Percentiles rank a stretch among this genome's conserved stretches.
These are phyloP conservation scores for Eucommia ulmoides DNA, from an alignment of 257 asterid species.

Conservation along the genomic window DNA sequence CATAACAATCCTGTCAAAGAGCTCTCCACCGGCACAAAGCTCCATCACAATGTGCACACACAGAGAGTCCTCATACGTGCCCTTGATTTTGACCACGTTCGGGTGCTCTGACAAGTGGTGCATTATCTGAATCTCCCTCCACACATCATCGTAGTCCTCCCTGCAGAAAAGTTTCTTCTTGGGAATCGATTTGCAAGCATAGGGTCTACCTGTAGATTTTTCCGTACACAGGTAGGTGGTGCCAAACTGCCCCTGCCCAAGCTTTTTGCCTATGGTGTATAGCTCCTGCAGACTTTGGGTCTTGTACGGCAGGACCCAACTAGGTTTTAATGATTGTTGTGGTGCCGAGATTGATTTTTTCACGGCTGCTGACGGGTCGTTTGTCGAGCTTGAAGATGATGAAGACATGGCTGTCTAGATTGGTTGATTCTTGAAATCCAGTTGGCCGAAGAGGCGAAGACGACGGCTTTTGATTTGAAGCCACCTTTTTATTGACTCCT, in stretches of 20 bases:
- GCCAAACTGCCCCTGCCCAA: slow-evolving; percentile 66
- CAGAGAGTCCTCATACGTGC: slow-evolving; percentile 58
- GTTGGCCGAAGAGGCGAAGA: no score
- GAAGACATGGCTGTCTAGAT: not conserved
- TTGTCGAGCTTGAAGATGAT: not conserved
- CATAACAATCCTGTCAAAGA: slow-evolving; percentile 71
- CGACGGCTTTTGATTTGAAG: no score
- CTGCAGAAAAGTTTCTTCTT: slow-evolving; percentile 46
- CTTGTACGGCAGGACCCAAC: slow-evolving; percentile 51
- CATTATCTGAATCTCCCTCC: slow-evolving; percentile 77
- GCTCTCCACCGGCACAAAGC: slow-evolving; percentile 82
- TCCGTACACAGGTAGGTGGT: slow-evolving; percentile 49
- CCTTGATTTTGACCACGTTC: slow-evolving; percentile 57
- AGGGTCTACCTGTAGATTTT: slow-evolving; percentile 30
- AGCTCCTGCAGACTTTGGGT: slow-evolving; percentile 31
- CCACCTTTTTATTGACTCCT: no score
- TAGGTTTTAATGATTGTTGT: slow-evolving; percentile 23
- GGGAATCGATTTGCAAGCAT: slow-evolving; percentile 61
- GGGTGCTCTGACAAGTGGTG: slow-evolving; percentile 42
- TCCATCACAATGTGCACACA: slow-evolving; percentile 83
- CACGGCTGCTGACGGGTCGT: slow-evolving; percentile 21
- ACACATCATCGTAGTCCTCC: slow-evolving; percentile 59
- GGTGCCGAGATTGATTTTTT: slow-evolving; percentile 30
- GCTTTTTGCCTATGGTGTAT: slow-evolving; percentile 44
- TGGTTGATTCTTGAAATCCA: no score